phyloP scores from a whole-genome alignment of 2,329 filamentous ascomycete species.

The Penicillium sp. region DNA sequence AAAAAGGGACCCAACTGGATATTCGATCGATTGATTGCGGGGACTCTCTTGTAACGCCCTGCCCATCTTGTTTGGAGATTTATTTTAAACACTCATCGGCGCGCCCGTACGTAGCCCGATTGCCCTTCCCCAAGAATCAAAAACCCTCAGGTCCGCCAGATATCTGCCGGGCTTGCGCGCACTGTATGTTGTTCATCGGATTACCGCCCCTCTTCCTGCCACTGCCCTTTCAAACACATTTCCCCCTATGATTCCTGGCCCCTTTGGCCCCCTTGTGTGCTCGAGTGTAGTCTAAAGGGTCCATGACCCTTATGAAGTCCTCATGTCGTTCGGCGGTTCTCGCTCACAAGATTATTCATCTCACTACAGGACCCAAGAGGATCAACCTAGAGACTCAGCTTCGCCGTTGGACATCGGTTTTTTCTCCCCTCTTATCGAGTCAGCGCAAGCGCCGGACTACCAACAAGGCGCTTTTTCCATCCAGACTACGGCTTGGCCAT shows the following conservation, averaged over 20 bases:
- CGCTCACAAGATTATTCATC: conserved; percentile 25
- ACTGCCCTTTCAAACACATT: neutral
- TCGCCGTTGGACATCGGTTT: conserved; percentile 9
- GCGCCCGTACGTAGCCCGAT: conserved; percentile 20
- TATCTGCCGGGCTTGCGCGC: conserved; percentile 1
- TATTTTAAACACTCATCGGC: conserved; percentile 18
- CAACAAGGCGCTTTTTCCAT: conserved; percentile 14
- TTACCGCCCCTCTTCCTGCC: conserved; percentile 6
- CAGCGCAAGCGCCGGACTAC: conserved; percentile 20
- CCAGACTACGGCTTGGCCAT: conserved; percentile 16
- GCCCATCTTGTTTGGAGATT: conserved; percentile 13
- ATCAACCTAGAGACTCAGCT: conserved; percentile 15
- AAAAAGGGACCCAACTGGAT: conserved; percentile 20
- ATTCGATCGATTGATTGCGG: conserved; percentile 23
- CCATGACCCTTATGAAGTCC: conserved; percentile 21
- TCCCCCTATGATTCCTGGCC: conserved; percentile 16
- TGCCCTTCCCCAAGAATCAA: conserved; percentile 9
- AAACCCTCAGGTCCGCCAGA: conserved; percentile 13
- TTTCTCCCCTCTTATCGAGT: conserved; percentile 15
- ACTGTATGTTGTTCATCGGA: conserved; percentile 20
- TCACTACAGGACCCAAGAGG: conserved; percentile 17
- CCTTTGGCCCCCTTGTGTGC: conserved; percentile 11
- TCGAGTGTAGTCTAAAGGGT: conserved; percentile 18
- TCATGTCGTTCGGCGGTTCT: conserved; percentile 22
- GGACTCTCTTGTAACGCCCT: conserved; percentile 22